Conservation (phyloP, 2,329 filamentous ascomycete species). For the Arthrobotrys entomopaga region DNA sequence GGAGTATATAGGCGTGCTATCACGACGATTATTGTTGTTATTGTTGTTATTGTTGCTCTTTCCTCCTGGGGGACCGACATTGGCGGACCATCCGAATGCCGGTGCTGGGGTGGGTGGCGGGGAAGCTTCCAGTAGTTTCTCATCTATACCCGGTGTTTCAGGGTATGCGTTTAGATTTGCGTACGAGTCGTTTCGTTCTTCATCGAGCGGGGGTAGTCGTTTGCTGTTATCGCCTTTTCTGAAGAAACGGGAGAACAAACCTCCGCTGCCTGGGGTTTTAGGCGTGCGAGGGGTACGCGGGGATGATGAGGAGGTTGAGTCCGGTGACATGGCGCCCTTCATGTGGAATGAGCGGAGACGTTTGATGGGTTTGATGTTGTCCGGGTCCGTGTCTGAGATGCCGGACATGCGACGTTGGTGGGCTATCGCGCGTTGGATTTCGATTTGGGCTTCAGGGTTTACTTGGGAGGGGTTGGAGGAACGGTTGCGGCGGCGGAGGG, state of each 20-base stretch:
- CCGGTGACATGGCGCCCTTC: conserved; percentile 32
- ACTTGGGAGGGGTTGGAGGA: conserved; percentile 8
- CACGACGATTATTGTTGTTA: no score
- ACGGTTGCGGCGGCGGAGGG: background rate
- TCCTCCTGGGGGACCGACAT: conserved; percentile 28
- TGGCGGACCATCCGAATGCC: conserved; percentile 51
- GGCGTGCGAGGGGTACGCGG: conserved; percentile 23
- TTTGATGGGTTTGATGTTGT: conserved; percentile 51
- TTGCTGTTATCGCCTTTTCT: conserved; percentile 39
- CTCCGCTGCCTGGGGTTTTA: conserved; percentile 18
- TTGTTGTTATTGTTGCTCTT: no score
- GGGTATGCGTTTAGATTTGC: conserved; percentile 40
- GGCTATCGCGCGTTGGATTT: conserved; percentile 44
- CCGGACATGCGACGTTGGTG: conserved; percentile 45
- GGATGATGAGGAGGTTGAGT: background rate
- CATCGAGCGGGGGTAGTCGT: conserved; percentile 41
- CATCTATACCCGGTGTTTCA: conserved; percentile 45
- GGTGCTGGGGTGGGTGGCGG: conserved; percentile 47
- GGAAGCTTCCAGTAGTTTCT: conserved; percentile 52
- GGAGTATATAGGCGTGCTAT: background rate
- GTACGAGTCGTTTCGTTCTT: conserved; percentile 47
- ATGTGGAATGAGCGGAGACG: conserved; percentile 52
- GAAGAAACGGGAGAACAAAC: conserved; percentile 41
- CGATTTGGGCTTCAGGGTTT: conserved; percentile 19
- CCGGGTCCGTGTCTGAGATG: conserved; percentile 42